Evolutionary conservation across 2,329 filamentous ascomycete species (phyloP), one percentile per base, ranked within the genome.

Genomic region (Fusarium caatingaense): DNA sequence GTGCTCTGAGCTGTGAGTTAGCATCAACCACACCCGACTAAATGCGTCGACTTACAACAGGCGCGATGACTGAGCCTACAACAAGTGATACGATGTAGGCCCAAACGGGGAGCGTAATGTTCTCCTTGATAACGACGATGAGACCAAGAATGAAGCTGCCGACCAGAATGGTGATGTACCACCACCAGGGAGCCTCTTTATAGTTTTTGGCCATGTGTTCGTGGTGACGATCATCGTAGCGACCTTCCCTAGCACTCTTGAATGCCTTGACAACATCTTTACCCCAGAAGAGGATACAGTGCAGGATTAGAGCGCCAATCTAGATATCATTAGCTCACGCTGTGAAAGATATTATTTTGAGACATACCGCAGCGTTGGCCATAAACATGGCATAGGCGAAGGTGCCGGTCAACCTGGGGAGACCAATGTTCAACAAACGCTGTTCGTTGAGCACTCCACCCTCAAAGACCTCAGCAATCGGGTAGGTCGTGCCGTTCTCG

Each of bases 381-480:
- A 88, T 88, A 64, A 88, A 83, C 79, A 88, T 81, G 3, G 82
- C 77, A 46, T 83, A 87, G 0, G 85, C 85, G 68, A 88, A 88
- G 1, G 76, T 81, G 2, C 84, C 86, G 0, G 82, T 82, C 5
- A 88, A 73, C 10, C 73, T 80, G 0, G 86, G 86, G 5, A 84
- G 62, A 3, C 86, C 86, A 50, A 82, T 80, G 27, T 78, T 71
- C 0, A 74, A 74, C 25, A 88, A 57, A 1, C 61, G 81, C 80
- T 0, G 74, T 66, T 58, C 60, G 65, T 85, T 74, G 23, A 88
- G 77, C 16, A 85, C 63, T 25, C 79, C 80, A 3, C 77, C 78
- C 5, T 67, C 64, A 56, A 85, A 85, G 3, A 84, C 81, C 18
- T 81, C 66, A 1, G 74, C 56, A 20, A 78, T 75, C 9, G 81